A percentile compares a stretch with the other conserved stretches of the same genome.
These are phyloP conservation scores for Alternaria sp. DNA, from an alignment of 2,329 filamentous ascomycete species.

Conservation along the genomic window DNA sequence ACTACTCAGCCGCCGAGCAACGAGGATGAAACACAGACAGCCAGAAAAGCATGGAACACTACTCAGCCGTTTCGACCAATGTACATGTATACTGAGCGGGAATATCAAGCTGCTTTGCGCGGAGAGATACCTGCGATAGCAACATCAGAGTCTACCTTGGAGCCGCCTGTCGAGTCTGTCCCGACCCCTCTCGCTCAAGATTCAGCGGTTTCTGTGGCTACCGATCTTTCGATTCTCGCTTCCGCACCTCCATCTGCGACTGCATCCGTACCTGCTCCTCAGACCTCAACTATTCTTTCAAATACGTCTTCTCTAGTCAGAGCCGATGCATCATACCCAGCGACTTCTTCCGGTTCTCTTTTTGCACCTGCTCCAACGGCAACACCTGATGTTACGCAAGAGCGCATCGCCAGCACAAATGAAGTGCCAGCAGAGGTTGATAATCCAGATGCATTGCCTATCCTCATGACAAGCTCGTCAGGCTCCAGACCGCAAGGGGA, in stretches of 20 bases:
- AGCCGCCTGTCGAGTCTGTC: background rate
- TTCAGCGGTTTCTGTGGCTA: background rate
- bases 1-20: background rate
- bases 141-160: fast-evolving
- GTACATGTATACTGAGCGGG: background rate
- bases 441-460: background rate
- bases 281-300: background rate
- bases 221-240: background rate
- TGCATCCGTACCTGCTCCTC: background rate
- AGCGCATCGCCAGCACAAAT: background rate
- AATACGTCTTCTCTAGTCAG: background rate
- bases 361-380: background rate
- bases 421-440: background rate
- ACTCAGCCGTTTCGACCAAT: background rate
- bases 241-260: background rate
- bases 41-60: background rate
- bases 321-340: background rate
- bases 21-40: background rate
- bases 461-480: too few relatives aligned
- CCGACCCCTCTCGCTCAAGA: background rate
- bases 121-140: background rate
- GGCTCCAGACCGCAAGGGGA: background rate
- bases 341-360: background rate
- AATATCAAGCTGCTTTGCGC: background rate
- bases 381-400: background rate